These are phyloP conservation scores for Mucor lusitanicus DNA, from an alignment of 371 early-diverging fungal genomes.

Conservation along the genomic window DNA sequence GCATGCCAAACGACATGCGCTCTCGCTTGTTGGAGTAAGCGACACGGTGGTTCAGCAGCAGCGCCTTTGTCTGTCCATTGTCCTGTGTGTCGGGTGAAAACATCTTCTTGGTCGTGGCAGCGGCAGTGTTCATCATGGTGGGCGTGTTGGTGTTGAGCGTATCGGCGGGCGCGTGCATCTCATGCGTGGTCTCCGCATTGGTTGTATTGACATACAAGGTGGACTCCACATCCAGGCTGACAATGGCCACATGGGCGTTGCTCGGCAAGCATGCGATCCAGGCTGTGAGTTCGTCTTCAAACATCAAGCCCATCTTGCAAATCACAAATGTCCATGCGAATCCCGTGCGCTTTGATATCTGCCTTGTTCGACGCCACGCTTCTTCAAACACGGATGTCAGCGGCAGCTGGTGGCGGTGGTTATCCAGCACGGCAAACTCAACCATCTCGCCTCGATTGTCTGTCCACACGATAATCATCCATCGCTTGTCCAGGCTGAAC, in stretches of 20 bases:
- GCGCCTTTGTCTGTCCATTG: conserved; percentile 44
- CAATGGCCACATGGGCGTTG: conserved; percentile 44
- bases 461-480: conserved; percentile 62
- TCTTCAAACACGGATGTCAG: conserved; percentile 32
- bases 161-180: neutral
- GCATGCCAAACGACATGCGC: conserved; percentile 31
- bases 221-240: conserved; percentile 56
- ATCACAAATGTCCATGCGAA: conserved; percentile 49
- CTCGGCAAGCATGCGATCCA: conserved; percentile 42
- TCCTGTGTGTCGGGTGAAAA: conserved; percentile 19
- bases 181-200: neutral
- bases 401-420: neutral
- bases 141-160: neutral
- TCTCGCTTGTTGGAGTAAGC: conserved; percentile 51
- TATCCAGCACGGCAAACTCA: conserved; percentile 40
- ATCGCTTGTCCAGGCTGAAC: conserved; percentile 58
- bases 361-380: conserved; percentile 42
- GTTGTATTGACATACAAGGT: conserved; percentile 27
- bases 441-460: conserved; percentile 61
- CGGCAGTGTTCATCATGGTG: conserved; percentile 10
- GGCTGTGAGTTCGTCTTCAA: conserved; percentile 43
- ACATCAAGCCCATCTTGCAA: conserved; percentile 47
- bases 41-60: conserved; percentile 60
- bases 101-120: conserved; percentile 8
- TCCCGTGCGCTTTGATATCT: conserved; percentile 33